Base-by-base conservation (phyloP, 345 rosid species). In the Dimocarpus longan region DNA sequence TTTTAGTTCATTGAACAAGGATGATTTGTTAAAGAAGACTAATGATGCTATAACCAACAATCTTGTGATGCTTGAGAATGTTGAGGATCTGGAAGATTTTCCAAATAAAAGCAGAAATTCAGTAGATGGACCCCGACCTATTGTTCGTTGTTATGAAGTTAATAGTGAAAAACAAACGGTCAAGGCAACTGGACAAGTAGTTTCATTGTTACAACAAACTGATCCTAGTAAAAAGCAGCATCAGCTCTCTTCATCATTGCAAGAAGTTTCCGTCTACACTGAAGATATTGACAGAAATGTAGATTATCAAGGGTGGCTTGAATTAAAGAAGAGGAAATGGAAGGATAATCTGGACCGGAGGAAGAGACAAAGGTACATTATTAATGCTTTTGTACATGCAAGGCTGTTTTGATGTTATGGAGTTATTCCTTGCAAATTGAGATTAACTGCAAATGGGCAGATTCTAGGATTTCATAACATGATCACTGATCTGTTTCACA, bases 241-340 rank as follows among this genome's bases (percentile, higher is more conserved):
- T 77, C 85, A 80, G 48, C 85, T 83, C 68, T 77, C 86, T 68
- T 78, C 78, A 39, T 73, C 72, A 59, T 71, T 82, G 75, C 81
- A 81, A 62, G 71, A 80, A 57, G 63, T 80, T 73, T 86, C 68
- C 80, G 37, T 79, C 13, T 69, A 85, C 63, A 32, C 82, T 74
- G 87, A 86, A 84, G 86, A 81, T 57, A 78, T 93, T 83, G 96
- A 95, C 84, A 89, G 82, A 89, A 86, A 84, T 76, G 86, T 84
- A 42, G 96, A 93, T 82, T 95, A 93, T 86, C 95, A 84, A 68
- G 97, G 99, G 76, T 95, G 99, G 99, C 99, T 95, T 89, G 94
- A 91, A 82, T 42, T 75, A 77, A 93, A 90, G 87, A 95, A 95
- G 84, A 87, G 99, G 85, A 95, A 90, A 83, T 95, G 99, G 98